phyloP scores from a whole-genome alignment of 345 rosid genomes.

The Psidium friedrichsthalianum region DNA sequence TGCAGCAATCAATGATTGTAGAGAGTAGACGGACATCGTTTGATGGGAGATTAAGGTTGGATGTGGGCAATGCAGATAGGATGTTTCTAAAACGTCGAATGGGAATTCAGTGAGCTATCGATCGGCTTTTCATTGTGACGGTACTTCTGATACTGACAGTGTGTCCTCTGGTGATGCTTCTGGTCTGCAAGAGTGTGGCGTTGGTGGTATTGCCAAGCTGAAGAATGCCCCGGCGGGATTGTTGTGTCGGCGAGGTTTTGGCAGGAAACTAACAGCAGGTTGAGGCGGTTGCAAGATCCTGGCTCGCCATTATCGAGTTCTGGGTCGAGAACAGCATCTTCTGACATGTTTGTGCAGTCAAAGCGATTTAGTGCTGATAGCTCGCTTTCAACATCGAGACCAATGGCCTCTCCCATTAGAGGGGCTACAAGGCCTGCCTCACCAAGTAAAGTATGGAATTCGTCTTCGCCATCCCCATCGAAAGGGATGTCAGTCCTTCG shows the following conservation, averaged over 20 bases:
- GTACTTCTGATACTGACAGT: conserved; percentile 63
- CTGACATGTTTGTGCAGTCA: conserved; percentile 47
- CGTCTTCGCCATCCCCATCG: conserved; percentile 34
- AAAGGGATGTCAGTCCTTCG: conserved; percentile 68
- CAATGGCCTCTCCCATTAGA: conserved; percentile 50
- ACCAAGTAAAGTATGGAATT: conserved; percentile 73
- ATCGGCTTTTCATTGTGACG: conserved; percentile 3
- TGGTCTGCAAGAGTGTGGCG: conserved; percentile 37
- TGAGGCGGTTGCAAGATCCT: conserved; percentile 84
- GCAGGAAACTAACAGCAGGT: conserved; percentile 87
- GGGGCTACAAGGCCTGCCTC: conserved; percentile 67
- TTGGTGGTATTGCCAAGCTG: conserved; percentile 21
- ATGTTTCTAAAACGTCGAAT: conserved; percentile 28
- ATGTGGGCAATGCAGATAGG: conserved; percentile 30
- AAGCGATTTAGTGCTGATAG: conserved; percentile 54
- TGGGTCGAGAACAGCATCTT: conserved; percentile 26
- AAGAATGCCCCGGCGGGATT: conserved; percentile 34
- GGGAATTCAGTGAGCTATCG: neutral
- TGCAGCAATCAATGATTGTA: conserved; percentile 52
- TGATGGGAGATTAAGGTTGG: conserved; percentile 45
- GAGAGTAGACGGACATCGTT: conserved; percentile 37
- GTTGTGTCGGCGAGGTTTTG: conserved; percentile 71
- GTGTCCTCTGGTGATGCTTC: conserved; percentile 70
- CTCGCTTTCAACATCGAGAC: conserved; percentile 42
- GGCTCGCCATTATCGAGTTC: conserved; percentile 67